Evolutionary conservation across 2,329 filamentous ascomycete species (phyloP).

Genomic region (Didymella exigua): DNA sequence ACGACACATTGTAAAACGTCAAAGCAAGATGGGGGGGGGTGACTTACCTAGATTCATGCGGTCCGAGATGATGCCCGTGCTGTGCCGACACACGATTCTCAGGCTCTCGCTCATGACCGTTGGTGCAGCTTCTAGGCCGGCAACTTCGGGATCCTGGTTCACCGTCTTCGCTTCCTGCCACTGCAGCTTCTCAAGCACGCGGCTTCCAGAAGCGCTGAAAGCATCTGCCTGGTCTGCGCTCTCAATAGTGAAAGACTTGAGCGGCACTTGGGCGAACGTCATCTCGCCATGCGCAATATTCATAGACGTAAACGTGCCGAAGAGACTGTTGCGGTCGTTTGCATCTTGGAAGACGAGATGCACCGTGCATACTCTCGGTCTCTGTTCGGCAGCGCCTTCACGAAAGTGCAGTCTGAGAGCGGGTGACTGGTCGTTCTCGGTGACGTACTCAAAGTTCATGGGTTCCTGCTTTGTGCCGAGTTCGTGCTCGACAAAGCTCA

Average conservation of each 20-base stretch:
- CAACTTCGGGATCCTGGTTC: conserved; percentile 67
- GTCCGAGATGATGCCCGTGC: conserved; percentile 79
- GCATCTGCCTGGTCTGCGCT: conserved; percentile 58
- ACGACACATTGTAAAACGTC: too few relatives aligned
- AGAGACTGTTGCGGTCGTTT: conserved; percentile 72
- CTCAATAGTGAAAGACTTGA: conserved; percentile 70
- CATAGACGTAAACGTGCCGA: conserved; percentile 75
- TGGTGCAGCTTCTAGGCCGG: conserved; percentile 63
- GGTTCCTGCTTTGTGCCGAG: conserved; percentile 67
- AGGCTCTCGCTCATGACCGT: conserved; percentile 79
- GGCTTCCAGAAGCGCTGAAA: conserved; percentile 47
- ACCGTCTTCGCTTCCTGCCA: conserved; percentile 75
- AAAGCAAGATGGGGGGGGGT: not conserved
- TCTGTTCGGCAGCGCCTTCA: conserved; percentile 58
- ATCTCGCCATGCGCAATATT: conserved; percentile 70
- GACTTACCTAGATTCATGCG: conserved; percentile 72
- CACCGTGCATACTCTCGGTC: conserved; percentile 63
- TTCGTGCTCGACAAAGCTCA: conserved; percentile 76
- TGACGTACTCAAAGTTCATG: conserved; percentile 73
- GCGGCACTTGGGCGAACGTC: conserved; percentile 70
- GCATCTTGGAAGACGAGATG: conserved; percentile 76
- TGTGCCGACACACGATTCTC: conserved; percentile 75
- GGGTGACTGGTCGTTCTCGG: conserved; percentile 67
- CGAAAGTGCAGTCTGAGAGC: conserved; percentile 74
- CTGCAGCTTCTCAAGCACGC: conserved; percentile 52